phyloP scores from a whole-genome alignment of 306 rosid species.

The Trifolium subterraneum region DNA sequence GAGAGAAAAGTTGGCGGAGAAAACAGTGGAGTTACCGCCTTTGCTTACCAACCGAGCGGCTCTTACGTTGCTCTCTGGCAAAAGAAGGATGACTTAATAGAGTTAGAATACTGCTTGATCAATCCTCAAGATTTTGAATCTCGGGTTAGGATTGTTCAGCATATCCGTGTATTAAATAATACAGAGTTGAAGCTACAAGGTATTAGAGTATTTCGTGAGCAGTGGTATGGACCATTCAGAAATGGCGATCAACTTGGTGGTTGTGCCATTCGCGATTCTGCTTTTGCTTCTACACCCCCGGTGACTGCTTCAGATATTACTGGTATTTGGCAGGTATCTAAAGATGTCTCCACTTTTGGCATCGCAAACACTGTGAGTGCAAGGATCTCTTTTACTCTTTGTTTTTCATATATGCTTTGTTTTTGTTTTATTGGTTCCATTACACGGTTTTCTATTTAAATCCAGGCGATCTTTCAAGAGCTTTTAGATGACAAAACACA shows the following conservation, averaged over 20 bases:
- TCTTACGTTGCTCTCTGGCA: constrained; percentile 81
- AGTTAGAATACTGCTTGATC: constrained; percentile 89
- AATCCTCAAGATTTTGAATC: constrained; percentile 82
- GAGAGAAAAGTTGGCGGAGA: constrained; percentile 66
- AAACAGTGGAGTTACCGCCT: constrained; percentile 52
- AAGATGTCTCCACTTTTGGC: constrained; percentile 54
- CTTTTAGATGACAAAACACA: constrained; percentile 45
- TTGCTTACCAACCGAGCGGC: constrained; percentile 84
- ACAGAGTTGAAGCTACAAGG: constrained; percentile 54
- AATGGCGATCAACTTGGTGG: constrained; percentile 98
- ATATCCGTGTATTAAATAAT: constrained; percentile 45
- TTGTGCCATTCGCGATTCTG: constrained; percentile 85
- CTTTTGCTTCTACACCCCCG: constrained; percentile 80
- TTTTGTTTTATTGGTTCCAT: constrained; percentile 30
- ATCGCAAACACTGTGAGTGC: constrained; percentile 60
- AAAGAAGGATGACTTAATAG: constrained; percentile 54
- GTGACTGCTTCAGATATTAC: constrained; percentile 65
- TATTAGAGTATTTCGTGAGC: constrained; percentile 76
- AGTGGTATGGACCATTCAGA: constrained; percentile 99
- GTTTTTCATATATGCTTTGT: neutral
- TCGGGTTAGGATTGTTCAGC: constrained; percentile 83
- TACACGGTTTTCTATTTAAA: constrained; percentile 26
- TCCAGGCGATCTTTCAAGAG: constrained; percentile 60
- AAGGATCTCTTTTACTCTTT: constrained; percentile 29
- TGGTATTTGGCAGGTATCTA: constrained; percentile 79